These are phyloP conservation scores for Fusarium aywerte DNA, from an alignment of 2,329 filamentous ascomycete species.

Conservation along the genomic window DNA sequence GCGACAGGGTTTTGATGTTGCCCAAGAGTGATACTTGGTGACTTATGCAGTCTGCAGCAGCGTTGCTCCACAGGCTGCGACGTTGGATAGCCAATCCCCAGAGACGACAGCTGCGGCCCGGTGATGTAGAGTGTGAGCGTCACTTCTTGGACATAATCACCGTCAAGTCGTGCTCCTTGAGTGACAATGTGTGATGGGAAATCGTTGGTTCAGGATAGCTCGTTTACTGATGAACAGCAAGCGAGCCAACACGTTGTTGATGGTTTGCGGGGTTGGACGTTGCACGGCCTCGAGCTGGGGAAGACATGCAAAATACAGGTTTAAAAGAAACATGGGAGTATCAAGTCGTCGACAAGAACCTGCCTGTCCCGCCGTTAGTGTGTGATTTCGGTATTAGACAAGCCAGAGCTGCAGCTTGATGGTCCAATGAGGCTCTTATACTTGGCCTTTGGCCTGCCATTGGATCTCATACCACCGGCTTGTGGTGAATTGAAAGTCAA, in stretches of 20 bases:
- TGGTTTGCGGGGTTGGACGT: constrained; percentile 21
- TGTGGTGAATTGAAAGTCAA: neutral
- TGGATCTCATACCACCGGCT: neutral
- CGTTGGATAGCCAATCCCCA: constrained; percentile 20
- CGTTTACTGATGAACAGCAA: neutral
- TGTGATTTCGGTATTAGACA: neutral
- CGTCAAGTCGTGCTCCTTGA: neutral
- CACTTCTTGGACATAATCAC: constrained; percentile 1
- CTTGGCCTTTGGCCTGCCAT: constrained; percentile 7
- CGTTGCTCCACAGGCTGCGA: constrained; percentile 24
- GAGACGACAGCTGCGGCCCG: neutral
- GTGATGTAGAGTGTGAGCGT: constrained; percentile 18
- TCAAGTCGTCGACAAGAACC: neutral
- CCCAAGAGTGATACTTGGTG: constrained; percentile 17
- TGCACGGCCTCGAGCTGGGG: constrained; percentile 19
- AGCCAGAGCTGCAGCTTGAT: constrained; percentile 4
- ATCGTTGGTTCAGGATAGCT: neutral
- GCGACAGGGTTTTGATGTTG: constrained; percentile 13
- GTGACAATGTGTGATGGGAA: neutral
- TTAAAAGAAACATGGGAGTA: neutral
- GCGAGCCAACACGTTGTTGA: constrained; percentile 1
- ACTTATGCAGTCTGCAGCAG: constrained; percentile 19
- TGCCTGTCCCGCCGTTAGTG: neutral
- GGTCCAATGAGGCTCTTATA: constrained; percentile 26
- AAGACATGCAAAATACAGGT: neutral